These are phyloP conservation scores for Aspergillus avenaceus DNA, from an alignment of 495 filamentous ascomycete genomes.

Conservation along the genomic window DNA sequence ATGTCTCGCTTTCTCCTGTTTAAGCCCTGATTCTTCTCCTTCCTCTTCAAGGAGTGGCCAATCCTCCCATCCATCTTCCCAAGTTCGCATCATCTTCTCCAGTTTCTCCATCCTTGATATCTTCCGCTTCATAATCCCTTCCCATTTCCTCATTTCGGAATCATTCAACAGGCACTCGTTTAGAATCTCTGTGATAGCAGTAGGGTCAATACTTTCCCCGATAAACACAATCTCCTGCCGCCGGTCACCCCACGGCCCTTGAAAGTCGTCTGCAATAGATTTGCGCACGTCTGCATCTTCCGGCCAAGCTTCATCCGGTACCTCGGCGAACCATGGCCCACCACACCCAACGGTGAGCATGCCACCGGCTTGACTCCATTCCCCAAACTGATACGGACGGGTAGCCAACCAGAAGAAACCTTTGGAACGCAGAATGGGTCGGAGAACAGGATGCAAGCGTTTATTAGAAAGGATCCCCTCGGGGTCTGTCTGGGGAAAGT, in stretches of 20 bases:
- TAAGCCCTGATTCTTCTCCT: slow-evolving; percentile 30
- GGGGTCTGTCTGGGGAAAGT: slow-evolving; percentile 35
- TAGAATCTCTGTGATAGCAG: slow-evolving; percentile 35
- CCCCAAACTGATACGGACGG: slow-evolving; percentile 43
- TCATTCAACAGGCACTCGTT: slow-evolving; percentile 49
- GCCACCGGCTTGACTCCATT: slow-evolving; percentile 58
- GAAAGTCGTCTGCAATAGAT: slow-evolving; percentile 42
- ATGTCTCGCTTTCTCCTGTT: slow-evolving; percentile 18
- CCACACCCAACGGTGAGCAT: slow-evolving; percentile 54
- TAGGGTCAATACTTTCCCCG: slow-evolving; percentile 46
- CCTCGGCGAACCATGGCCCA: slow-evolving; percentile 50
- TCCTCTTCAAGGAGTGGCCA: slow-evolving; percentile 41
- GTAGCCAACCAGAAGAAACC: slow-evolving; percentile 46
- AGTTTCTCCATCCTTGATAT: slow-evolving; percentile 26
- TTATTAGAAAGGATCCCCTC: slow-evolving; percentile 41
- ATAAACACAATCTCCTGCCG: slow-evolving; percentile 60
- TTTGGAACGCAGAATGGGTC: slow-evolving; percentile 42
- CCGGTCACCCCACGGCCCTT: slow-evolving; percentile 53
- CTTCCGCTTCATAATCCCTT: slow-evolving; percentile 43
- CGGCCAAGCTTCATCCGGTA: slow-evolving; percentile 42
- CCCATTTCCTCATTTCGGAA: slow-evolving; percentile 47
- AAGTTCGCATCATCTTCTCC: slow-evolving; percentile 37
- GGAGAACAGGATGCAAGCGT: slow-evolving; percentile 36
- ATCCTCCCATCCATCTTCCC: slow-evolving; percentile 56
- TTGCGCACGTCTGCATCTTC: slow-evolving; percentile 38